Conservation (phyloP, 805 yeast genomes). For the Schizosaccharomyces japonicus region DNA sequence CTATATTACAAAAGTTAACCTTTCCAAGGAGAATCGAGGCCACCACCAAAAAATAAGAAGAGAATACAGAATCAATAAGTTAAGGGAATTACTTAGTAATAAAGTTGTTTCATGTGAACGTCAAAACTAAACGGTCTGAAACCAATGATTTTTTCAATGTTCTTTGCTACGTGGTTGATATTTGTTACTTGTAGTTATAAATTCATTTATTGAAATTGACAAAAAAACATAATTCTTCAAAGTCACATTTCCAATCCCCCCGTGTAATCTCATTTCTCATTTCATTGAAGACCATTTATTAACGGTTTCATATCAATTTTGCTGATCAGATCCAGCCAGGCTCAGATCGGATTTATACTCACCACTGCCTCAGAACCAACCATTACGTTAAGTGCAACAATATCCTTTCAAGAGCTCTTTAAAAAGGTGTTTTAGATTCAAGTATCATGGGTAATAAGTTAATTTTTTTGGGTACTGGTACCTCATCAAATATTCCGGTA, state of each 20-base stretch:
- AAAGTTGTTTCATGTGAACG: background rate
- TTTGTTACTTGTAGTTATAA: background rate
- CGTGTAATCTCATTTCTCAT: background rate
- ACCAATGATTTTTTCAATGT: background rate
- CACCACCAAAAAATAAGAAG: background rate
- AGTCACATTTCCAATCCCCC: background rate
- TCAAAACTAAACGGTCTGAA: background rate
- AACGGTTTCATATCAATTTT: background rate
- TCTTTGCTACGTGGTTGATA: background rate
- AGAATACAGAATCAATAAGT: background rate
- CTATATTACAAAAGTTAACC: background rate
- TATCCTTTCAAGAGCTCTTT: no score
- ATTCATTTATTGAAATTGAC: background rate
- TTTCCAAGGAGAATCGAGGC: background rate
- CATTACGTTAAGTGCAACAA: no score
- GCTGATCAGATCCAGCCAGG: no score
- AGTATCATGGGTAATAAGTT: no score
- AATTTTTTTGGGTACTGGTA: conserved; percentile 5
- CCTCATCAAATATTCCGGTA: background rate
- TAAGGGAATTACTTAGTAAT: background rate
- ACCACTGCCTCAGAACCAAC: no score
- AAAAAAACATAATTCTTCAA: no score
- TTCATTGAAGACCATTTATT: background rate
- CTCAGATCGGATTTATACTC: no score
- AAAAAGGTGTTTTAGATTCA: no score